Percentiles rank a stretch among this genome's conserved stretches.
phyloP scores from a whole-genome alignment of 352 stramenopile species.

The Globisporangium orthogonon region DNA sequence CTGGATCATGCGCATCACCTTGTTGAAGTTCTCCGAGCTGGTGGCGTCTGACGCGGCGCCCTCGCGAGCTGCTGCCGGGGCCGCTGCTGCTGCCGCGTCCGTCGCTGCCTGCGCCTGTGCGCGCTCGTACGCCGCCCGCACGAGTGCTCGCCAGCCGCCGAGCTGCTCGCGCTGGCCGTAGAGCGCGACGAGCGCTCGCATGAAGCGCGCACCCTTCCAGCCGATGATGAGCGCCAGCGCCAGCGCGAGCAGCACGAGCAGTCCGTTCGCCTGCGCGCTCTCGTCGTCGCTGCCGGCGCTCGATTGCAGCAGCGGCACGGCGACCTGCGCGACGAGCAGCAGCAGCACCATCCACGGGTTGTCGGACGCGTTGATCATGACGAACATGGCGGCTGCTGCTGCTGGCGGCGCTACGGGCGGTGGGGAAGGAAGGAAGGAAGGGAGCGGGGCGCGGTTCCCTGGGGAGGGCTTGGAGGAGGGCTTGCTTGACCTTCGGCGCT shows the following conservation, averaged over 20 bases:
- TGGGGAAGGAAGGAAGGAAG: constrained; percentile 14
- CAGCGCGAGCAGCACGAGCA: constrained; percentile 52
- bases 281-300: constrained; percentile 46
- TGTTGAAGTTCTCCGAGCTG: constrained; percentile 59
- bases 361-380: constrained; percentile 72
- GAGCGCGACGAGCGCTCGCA: constrained; percentile 41
- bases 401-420: not conserved
- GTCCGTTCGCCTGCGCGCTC: constrained; percentile 37
- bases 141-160: constrained; percentile 39
- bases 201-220: constrained; percentile 51
- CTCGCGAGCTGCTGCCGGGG: constrained; percentile 21
- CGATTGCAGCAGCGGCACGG: constrained; percentile 70
- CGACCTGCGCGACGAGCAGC: constrained; percentile 70
- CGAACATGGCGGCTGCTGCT: constrained; percentile 41
- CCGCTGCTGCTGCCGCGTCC: constrained; percentile 27
- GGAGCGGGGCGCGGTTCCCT: not conserved
- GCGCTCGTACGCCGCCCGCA: constrained; percentile 47
- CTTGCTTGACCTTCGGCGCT: not conserved
- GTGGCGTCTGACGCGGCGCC: constrained; percentile 10
- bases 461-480: not conserved
- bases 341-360: constrained; percentile 79
- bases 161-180: constrained; percentile 12
- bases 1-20: constrained; percentile 70
- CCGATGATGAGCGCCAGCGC: constrained; percentile 46
- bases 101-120: constrained; percentile 21